Base-by-base conservation (phyloP, 345 rosid species). In the Euclidium syriacum region DNA sequence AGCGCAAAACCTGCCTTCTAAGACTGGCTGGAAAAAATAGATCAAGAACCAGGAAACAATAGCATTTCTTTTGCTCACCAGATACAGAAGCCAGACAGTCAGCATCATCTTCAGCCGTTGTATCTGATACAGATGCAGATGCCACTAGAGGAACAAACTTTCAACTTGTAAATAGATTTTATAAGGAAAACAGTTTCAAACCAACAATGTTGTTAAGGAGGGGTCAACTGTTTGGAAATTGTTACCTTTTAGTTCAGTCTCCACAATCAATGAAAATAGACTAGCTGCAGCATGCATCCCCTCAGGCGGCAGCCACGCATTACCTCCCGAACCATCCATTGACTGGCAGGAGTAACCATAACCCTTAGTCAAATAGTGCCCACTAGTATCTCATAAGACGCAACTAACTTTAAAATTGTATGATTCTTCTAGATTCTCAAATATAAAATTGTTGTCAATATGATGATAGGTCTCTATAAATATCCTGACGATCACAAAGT, bases 201-300 rank as follows among this genome's bases (percentile, higher is more conserved):
- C 22, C 34, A 54, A 16, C 48, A 16, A 70, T 60, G 9, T 29
- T 23, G 54, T 33, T 30, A 65, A 56, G 15, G 17, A 32, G 39
- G 40, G 59, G 30, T 52, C 65, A 48, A 49, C 24, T 25, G 34
- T 16, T 38, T 2, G 38, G 53, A 72, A 64, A 52, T 30, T 25
- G 27, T 65, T 65, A 94, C 99, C 88, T 79, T 78, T 87, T 58
- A 94, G 73, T 67, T 94, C 99, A 62, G 90, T 82, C 64, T 84
- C 96, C 52, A 77, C 81, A 65, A 94, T 94, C 73, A 85, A 69
- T 52, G 85, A 57, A 80, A 94, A 94, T 62, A 94, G 77, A 66
- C 62, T 76, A 63, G 91, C 91, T 23, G 95, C 91, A 70, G 91
- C 96, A 66, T 75, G 76, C 64, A 78, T 78, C 67, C 95, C 99